Conservation (phyloP, 140 eudicot genomes). For the Artemisia princeps region DNA sequence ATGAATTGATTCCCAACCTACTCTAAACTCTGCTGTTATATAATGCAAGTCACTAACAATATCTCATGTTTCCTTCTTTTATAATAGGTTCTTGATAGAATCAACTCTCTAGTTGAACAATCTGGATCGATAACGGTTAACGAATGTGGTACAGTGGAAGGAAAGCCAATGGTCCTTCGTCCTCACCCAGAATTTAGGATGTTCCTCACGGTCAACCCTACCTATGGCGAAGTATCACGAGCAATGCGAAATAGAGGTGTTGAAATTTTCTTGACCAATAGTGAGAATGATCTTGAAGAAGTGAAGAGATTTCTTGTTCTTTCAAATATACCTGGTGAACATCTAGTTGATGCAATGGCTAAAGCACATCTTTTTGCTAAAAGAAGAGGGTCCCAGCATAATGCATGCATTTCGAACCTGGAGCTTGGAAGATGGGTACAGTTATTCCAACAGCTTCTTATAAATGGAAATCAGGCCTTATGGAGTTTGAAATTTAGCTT, state of each 20-base stretch:
- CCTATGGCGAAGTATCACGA: conserved; percentile 84
- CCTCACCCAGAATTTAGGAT: conserved; percentile 85
- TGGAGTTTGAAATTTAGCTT: conserved; percentile 89
- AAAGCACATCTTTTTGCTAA: conserved; percentile 70
- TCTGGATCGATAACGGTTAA: conserved; percentile 88
- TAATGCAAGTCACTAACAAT: conserved; percentile 10
- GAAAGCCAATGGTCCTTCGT: conserved; percentile 65
- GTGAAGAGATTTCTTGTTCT: conserved; percentile 67
- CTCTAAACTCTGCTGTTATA: neutral
- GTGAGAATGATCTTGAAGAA: conserved; percentile 54
- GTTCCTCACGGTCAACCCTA: conserved; percentile 91
- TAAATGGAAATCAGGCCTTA: conserved; percentile 54
- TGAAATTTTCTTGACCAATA: conserved; percentile 51
- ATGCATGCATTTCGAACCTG: conserved; percentile 52
- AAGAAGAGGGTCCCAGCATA: conserved; percentile 38
- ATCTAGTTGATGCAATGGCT: conserved; percentile 70
- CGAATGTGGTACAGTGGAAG: conserved; percentile 82
- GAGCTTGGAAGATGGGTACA: conserved; percentile 95
- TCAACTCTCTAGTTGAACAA: conserved; percentile 88
- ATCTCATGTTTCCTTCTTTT: neutral
- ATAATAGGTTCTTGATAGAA: conserved; percentile 90
- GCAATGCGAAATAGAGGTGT: conserved; percentile 98
- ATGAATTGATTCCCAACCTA: neutral
- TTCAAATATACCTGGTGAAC: conserved; percentile 54
- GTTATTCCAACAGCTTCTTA: conserved; percentile 67